Evolutionary conservation across 306 rosid genomes (phyloP).

Genomic region (Trifolium subterraneum): DNA sequence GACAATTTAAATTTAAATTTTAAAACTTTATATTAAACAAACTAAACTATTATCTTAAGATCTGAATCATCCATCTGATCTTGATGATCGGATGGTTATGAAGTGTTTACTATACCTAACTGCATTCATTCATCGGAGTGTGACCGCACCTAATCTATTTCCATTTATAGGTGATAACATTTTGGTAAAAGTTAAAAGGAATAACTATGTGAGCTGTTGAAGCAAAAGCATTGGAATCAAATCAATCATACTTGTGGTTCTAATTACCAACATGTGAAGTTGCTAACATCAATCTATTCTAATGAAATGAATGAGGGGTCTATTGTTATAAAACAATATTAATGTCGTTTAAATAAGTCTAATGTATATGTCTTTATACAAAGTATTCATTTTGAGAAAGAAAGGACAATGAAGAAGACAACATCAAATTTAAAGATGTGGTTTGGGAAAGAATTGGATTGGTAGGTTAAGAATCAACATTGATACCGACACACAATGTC

Average conservation of each 20-base stretch:
- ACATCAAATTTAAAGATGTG: conserved; percentile 19
- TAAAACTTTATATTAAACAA: background rate
- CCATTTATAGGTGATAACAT: background rate
- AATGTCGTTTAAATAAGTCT: conserved; percentile 36
- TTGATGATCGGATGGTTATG: no score
- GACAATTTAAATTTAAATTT: no score
- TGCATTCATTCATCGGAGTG: no score
- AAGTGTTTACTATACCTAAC: no score
- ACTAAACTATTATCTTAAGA: no score
- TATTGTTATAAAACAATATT: conserved; percentile 1
- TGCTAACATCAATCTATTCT: conserved; percentile 43
- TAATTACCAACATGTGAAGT: background rate
- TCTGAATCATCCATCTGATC: no score
- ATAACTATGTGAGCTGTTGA: conserved; percentile 27
- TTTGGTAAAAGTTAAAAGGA: conserved; percentile 46
- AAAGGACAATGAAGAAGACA: background rate
- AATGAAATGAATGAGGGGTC: conserved; percentile 1
- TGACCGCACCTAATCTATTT: no score
- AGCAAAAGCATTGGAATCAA: conserved; percentile 37
- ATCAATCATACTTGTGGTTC: conserved; percentile 25
- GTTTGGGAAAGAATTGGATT: conserved; percentile 43
- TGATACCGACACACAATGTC: conserved; percentile 54
- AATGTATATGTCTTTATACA: conserved; percentile 4
- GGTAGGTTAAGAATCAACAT: conserved; percentile 62
- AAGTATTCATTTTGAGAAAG: background rate